phyloP scores from a whole-genome alignment of 192 early-diverging fungal genomes.

The Coemansia sp. region DNA sequence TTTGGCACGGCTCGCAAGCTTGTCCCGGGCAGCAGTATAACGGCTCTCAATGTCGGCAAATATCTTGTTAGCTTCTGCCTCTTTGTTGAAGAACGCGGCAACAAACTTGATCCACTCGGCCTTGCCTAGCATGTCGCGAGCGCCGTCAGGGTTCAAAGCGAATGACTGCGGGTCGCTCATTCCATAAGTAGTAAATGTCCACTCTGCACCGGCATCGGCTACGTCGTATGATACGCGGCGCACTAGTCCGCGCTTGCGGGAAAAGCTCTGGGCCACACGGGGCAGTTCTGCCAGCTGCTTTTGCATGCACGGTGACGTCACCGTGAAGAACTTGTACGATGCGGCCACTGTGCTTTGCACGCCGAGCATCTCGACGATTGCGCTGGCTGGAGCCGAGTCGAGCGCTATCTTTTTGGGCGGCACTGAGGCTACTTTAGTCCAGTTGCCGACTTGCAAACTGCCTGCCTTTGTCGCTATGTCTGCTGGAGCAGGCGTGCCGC shows the following conservation, averaged over 20 bases:
- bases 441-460: constrained; percentile 50
- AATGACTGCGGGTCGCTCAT: constrained; percentile 49
- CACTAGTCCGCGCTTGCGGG: constrained; percentile 11
- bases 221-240: constrained; percentile 53
- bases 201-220: constrained; percentile 51
- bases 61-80: constrained; percentile 38
- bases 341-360: constrained; percentile 35
- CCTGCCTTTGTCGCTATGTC: constrained; percentile 47
- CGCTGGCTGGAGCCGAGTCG: constrained; percentile 46
- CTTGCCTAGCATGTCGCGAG: constrained; percentile 44
- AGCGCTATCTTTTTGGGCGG: constrained; percentile 45
- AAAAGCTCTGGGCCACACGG: constrained; percentile 37
- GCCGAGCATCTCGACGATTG: constrained; percentile 45
- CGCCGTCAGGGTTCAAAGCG: constrained; percentile 40
- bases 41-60: constrained; percentile 38
- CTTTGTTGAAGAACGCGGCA: constrained; percentile 42
- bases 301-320: constrained; percentile 57
- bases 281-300: constrained; percentile 52
- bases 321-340: constrained; percentile 35
- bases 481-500: constrained; percentile 60
- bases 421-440: constrained; percentile 40
- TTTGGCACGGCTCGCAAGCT: constrained; percentile 7
- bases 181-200: constrained; percentile 55
- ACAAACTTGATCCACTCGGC: constrained; percentile 52
- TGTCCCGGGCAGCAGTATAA: constrained; percentile 37